Conservation (phyloP, 164 flowering plant species). For the Stephania yunnanensis region DNA sequence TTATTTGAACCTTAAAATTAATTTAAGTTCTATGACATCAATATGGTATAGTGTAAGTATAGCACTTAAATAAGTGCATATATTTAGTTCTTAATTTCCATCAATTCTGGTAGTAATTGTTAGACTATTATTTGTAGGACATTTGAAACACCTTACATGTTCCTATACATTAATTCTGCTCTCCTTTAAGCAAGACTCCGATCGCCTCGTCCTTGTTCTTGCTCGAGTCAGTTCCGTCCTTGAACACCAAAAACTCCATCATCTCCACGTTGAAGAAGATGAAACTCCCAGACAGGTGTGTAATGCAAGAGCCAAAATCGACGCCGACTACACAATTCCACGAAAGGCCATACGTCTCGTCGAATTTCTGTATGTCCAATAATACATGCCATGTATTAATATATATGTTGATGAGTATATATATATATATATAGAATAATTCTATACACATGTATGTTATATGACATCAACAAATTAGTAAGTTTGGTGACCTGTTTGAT, state of each 20-base stretch:
- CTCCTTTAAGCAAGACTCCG: conserved; percentile 21
- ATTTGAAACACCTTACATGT: neutral
- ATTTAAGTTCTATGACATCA: neutral
- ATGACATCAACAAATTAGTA: too few species aligned
- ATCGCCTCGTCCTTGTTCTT: conserved; percentile 34
- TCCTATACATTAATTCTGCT: neutral
- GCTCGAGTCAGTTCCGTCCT: conserved; percentile 30
- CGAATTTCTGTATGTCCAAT: conserved; percentile 24
- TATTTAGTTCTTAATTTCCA: neutral
- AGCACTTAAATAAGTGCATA: neutral
- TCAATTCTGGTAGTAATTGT: neutral
- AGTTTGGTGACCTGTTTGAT: conserved; percentile 30
- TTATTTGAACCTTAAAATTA: neutral
- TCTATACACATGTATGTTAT: too few species aligned
- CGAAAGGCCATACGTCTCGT: conserved; percentile 31
- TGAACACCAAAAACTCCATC: conserved; percentile 44
- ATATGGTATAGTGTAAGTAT: too few species aligned
- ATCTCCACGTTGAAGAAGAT: conserved; percentile 41
- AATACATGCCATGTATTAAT: neutral
- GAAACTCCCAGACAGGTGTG: conserved; percentile 35
- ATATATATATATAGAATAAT: too few species aligned
- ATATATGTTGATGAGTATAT: too few species aligned
- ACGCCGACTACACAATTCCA: conserved; percentile 46
- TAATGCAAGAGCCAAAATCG: conserved; percentile 37
- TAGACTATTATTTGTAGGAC: too few species aligned